Evolutionary conservation across 2,329 filamentous ascomycete species (phyloP).

Genomic region (Fusarium pilosicola): DNA sequence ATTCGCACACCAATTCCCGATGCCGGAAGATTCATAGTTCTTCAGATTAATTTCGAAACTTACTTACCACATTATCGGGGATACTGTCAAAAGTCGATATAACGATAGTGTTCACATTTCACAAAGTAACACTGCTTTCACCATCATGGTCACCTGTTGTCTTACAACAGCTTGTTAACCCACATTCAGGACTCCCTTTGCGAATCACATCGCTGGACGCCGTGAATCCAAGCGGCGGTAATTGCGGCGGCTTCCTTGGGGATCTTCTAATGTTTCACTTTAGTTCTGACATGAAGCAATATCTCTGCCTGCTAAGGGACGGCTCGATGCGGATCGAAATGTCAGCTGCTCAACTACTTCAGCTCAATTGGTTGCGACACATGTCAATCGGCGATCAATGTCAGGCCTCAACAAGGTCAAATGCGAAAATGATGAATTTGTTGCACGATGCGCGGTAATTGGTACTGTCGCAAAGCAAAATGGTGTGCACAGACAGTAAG

Average conservation of each 20-base stretch:
- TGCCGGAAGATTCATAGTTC: background rate
- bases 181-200: background rate
- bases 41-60: background rate
- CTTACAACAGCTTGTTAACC: background rate
- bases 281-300: background rate
- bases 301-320: background rate
- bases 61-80: background rate
- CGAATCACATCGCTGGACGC: background rate
- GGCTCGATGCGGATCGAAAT: background rate
- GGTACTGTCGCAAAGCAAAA: background rate
- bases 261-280: slow-evolving; percentile 10
- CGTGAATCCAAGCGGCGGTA: background rate
- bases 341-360: slow-evolving; percentile 3
- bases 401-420: background rate
- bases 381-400: background rate
- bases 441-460: background rate
- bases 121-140: background rate
- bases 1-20: background rate
- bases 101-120: background rate
- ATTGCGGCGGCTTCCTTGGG: background rate
- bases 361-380: slow-evolving; percentile 13
- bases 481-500: background rate
- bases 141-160: background rate
- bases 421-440: slow-evolving; percentile 2
- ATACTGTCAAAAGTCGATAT: background rate